These are phyloP conservation scores for Stereocaulon alpinum DNA, from an alignment of 495 filamentous ascomycete species.

Conservation along the genomic window DNA sequence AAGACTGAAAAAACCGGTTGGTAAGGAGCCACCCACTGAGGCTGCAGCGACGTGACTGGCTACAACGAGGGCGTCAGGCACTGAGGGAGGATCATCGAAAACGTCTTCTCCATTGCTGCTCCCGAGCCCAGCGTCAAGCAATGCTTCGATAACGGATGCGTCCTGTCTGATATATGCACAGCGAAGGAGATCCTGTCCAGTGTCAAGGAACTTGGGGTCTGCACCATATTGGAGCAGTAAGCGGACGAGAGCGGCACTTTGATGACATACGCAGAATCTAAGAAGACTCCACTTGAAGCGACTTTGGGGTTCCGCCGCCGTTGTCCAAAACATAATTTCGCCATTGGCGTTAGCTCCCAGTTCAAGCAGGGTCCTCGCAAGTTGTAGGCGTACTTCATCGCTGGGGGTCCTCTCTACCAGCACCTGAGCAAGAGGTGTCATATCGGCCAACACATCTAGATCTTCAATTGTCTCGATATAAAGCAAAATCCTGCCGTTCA, in stretches of 20 bases:
- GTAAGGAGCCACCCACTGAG: background rate
- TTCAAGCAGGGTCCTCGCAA: background rate
- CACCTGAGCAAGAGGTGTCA: background rate
- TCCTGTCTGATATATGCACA: background rate
- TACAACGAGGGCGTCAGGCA: background rate
- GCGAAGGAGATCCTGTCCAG: too few species aligned
- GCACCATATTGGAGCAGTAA: constrained; percentile 10
- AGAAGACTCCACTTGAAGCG: background rate
- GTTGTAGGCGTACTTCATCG: constrained; percentile 4
- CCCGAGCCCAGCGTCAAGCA: background rate
- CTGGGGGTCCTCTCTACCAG: background rate
- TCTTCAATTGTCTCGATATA: background rate
- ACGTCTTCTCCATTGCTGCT: background rate
- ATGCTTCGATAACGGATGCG: background rate
- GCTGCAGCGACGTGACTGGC: background rate
- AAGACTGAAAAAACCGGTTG: background rate
- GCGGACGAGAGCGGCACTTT: constrained; percentile 9
- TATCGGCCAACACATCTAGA: too few species aligned
- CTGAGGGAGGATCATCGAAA: background rate
- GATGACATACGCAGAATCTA: background rate
- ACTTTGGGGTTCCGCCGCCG: too few species aligned
- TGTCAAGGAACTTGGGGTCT: background rate
- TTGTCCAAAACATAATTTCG: too few species aligned
- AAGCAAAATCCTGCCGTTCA: too few species aligned
- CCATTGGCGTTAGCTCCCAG: background rate